These are phyloP conservation scores for Trichocladium uniseriatum DNA, from an alignment of 495 filamentous ascomycete genomes.

Conservation along the genomic window DNA sequence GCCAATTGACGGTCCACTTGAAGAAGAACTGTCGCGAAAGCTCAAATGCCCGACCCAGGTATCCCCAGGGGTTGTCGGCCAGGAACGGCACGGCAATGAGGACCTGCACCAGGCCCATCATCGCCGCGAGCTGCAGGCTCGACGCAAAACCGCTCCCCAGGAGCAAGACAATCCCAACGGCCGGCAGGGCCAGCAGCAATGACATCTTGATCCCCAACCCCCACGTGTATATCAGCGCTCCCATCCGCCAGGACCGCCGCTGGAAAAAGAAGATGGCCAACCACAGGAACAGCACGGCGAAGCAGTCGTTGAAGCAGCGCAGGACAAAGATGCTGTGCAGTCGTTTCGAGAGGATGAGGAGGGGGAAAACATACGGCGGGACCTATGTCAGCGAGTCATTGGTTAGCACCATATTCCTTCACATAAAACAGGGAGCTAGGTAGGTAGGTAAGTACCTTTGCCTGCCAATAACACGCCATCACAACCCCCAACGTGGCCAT, in stretches of 20 bases:
- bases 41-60: conserved; percentile 77
- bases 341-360: conserved; percentile 82
- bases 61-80: conserved; percentile 54
- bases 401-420: neutral
- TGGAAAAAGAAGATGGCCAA: conserved; percentile 69
- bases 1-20: conserved; percentile 99
- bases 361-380: conserved; percentile 79
- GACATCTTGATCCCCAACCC: conserved; percentile 94
- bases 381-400: conserved; percentile 40
- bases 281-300: conserved; percentile 75
- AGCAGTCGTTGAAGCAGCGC: conserved; percentile 90
- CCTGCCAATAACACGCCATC: conserved; percentile 69
- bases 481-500: conserved; percentile 64
- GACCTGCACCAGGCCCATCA: conserved; percentile 70
- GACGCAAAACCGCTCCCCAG: conserved; percentile 55
- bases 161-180: conserved; percentile 62
- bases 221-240: conserved; percentile 60
- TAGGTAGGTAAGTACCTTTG: conserved; percentile 53
- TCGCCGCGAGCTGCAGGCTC: conserved; percentile 53
- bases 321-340: conserved; percentile 90
- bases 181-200: conserved; percentile 69
- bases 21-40: conserved; percentile 81
- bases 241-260: conserved; percentile 58
- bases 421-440: no score
- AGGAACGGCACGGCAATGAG: conserved; percentile 72